Conservation (phyloP, 2,329 filamentous ascomycete genomes). For the Phaeosphaeria sp. region DNA sequence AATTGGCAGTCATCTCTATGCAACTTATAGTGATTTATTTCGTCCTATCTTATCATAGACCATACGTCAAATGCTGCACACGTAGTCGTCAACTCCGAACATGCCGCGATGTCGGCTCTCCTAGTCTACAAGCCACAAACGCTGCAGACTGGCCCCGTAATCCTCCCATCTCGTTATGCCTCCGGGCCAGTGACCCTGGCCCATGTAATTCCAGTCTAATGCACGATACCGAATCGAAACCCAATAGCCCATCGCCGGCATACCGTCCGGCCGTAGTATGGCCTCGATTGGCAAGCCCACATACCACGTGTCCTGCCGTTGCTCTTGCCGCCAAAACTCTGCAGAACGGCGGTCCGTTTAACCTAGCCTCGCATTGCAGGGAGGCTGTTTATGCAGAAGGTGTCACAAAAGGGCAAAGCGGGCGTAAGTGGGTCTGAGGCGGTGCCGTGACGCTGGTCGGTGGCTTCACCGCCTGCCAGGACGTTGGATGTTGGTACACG, state of each 20-base stretch:
- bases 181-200: no score
- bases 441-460: not conserved
- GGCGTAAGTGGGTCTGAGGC: not conserved
- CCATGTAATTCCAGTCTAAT: not conserved
- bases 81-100: not conserved
- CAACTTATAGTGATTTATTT: not conserved
- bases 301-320: not conserved
- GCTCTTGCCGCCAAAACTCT: not conserved
- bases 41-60: not conserved
- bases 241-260: not conserved
- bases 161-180: no score
- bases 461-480: not conserved
- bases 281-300: not conserved
- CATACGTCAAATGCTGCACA: not conserved
- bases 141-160: no score
- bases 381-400: not conserved
- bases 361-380: not conserved
- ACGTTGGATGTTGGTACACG: not conserved
- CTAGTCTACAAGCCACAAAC: not conserved
- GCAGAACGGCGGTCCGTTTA: not conserved
- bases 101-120: not conserved
- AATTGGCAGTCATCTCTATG: not conserved
- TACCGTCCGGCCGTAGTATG: not conserved
- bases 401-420: not conserved
- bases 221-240: not conserved